Conservation (phyloP, 179 eudicot species). For the Corrigiola litoralis region DNA sequence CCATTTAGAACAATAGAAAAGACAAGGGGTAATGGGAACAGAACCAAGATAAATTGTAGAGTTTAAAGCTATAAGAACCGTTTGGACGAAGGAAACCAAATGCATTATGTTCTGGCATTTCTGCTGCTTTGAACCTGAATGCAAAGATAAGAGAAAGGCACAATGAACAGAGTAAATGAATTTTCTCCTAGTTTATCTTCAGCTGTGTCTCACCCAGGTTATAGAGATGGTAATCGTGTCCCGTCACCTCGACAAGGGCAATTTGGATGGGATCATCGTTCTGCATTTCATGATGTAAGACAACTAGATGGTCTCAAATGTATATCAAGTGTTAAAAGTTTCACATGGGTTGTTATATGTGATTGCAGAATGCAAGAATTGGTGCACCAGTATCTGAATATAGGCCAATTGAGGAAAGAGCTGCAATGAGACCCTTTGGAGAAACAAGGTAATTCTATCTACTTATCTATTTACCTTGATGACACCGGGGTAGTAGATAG, state of each 20-base stretch:
- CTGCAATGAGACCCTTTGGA: slow-evolving; percentile 10
- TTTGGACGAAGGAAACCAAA: background rate
- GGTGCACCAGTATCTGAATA: background rate
- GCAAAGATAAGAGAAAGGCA: background rate
- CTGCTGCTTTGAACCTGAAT: background rate
- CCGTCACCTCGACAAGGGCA: background rate
- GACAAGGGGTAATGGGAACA: background rate
- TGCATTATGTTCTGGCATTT: background rate
- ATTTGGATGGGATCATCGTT: slow-evolving; percentile 10
- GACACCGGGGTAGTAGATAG: too few species aligned
- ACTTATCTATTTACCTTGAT: background rate
- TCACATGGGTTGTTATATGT: background rate
- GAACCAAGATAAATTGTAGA: background rate
- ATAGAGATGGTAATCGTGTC: slow-evolving; percentile 12
- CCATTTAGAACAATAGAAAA: background rate
- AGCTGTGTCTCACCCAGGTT: slow-evolving; percentile 4
- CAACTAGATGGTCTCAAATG: background rate
- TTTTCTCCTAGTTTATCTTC: background rate
- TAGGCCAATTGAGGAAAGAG: slow-evolving; percentile 20
- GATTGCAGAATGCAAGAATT: slow-evolving; percentile 11
- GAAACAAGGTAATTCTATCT: slow-evolving; percentile 5
- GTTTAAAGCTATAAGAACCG: background rate
- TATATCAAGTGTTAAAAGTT: background rate
- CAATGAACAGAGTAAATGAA: slow-evolving; percentile 14
- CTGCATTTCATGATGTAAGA: slow-evolving; percentile 16